These are phyloP conservation scores for Ogataea naganishii DNA, from an alignment of 805 yeast genomes.

Conservation along the genomic window DNA sequence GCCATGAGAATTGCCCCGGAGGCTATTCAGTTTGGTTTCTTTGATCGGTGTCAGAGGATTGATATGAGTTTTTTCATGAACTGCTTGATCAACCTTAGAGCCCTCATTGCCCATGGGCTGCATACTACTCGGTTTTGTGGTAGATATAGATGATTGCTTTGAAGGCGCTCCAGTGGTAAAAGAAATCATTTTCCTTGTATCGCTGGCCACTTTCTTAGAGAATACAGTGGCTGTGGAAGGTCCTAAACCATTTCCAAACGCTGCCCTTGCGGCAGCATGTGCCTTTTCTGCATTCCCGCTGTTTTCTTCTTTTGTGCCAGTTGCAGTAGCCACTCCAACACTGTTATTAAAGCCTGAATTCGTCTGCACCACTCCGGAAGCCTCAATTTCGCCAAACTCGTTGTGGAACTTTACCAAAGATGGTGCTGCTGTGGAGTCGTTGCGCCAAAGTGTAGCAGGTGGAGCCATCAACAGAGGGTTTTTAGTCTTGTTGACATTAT, in stretches of 20 bases:
- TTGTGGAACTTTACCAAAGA: conserved; percentile 15
- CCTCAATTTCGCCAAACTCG: conserved; percentile 48
- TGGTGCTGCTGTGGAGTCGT: conserved; percentile 14
- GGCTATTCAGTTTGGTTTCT: no score
- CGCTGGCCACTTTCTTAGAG: conserved; percentile 35
- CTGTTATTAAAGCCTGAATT: conserved; percentile 25
- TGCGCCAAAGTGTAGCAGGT: conserved; percentile 16
- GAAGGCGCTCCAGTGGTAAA: conserved; percentile 12
- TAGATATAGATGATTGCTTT: conserved; percentile 7
- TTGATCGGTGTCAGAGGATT: no score
- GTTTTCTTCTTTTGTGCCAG: conserved; percentile 2
- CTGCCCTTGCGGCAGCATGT: conserved; percentile 10
- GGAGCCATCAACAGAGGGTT: no score
- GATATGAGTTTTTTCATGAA: no score
- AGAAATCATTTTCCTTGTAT: conserved; percentile 29
- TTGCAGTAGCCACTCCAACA: conserved; percentile 5
- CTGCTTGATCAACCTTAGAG: no score
- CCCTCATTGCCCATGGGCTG: no score
- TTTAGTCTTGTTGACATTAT: no score
- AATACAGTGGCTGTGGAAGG: conserved; percentile 51
- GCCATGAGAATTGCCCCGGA: no score
- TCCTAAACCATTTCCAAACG: conserved; percentile 50
- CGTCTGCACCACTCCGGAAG: conserved; percentile 42
- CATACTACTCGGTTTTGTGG: conserved; percentile 12
- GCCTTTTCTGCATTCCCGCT: conserved; percentile 4